Evolutionary conservation across 2,329 filamentous ascomycete species (phyloP).

Genomic region (Ceratocystis colombiana): DNA sequence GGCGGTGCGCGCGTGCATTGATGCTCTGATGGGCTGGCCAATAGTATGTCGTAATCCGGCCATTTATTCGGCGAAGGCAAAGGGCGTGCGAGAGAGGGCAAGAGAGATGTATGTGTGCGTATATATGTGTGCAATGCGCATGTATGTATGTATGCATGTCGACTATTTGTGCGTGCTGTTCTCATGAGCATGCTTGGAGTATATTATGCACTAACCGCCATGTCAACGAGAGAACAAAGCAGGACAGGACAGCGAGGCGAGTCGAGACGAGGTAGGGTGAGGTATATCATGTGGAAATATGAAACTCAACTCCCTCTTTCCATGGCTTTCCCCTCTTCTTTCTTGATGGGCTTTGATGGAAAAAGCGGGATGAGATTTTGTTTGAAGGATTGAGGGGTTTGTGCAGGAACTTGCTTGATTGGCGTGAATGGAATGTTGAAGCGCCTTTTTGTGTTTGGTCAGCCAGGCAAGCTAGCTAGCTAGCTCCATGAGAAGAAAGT

Average conservation of each 20-base stretch:
- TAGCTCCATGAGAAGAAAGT: not conserved
- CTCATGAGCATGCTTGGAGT: no score
- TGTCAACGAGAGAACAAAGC: no score
- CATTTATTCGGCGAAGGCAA: conserved; percentile 21
- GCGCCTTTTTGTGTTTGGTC: conserved; percentile 13
- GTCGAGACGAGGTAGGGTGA: not conserved
- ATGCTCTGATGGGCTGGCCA: conserved; percentile 7
- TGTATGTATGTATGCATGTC: not conserved
- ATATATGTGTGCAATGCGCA: not conserved
- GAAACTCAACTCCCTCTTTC: not conserved
- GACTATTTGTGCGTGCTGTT: not conserved
- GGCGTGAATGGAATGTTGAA: conserved; percentile 26
- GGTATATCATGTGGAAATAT: not conserved
- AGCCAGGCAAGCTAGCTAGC: not conserved
- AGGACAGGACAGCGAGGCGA: no score
- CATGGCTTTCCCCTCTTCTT: conserved; percentile 5
- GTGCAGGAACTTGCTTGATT: conserved; percentile 18
- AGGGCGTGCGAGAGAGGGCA: not conserved
- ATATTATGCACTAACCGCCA: no score
- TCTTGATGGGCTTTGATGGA: not conserved
- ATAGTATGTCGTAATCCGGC: conserved; percentile 12
- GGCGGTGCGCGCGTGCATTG: not conserved
- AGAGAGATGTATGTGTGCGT: not conserved
- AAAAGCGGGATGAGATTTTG: conserved; percentile 9
- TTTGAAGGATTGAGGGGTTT: conserved; percentile 22